Base-by-base conservation (phyloP, 1,139 yeast species). In the Scheffersomyces cryptocercus region DNA sequence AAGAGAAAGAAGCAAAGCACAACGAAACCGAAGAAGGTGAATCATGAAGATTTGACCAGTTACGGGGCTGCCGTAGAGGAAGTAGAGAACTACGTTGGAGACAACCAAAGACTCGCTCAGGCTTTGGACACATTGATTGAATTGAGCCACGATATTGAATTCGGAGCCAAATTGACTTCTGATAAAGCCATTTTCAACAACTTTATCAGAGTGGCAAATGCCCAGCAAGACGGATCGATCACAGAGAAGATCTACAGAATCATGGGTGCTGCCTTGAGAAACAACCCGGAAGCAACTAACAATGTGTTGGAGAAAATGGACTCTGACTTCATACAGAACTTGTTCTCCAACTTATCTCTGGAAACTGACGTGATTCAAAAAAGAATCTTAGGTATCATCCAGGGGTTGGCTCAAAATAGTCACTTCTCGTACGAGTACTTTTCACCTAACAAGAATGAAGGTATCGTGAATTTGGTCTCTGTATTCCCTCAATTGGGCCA, bases 251-350 rank as follows among this genome's bases (percentile, higher is more conserved):
- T 74, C 1, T 71, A 77, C 35, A 65, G 85, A 50, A 68, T 82
- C 36, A 67, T 84, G 51, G 79, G 81, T 0, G 70, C 84, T 7
- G 63, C 84, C 3, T 68, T 88, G 41, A 75, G 96, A 54, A 89
- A 89, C 59, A 89, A 89, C 56, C 83, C 84, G 0, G 79, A 77
- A 2, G 91, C 96, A 0, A 65, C 82, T 11, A 60, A 65, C 8
- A 62, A 61, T 35, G 62, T 49, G 42, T 56, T 57, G 39, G 39
- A 40, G 35, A 40, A 51, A 37, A 43, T 52, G 11, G 38, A 49
- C 6, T 32, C 41, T 13, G 40, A 35, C 20, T 55, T 51, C 32
- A 39, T 57, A 9, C 45, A 47, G 9, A 41, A 38, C 8, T 49
- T 59, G 28, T 56, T 52, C 31, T 35, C 36, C 8, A 40, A 44